Evolutionary conservation across 1,284 basidiomycete species (phyloP).

Genomic region (Ustanciosporium gigantosporum): DNA sequence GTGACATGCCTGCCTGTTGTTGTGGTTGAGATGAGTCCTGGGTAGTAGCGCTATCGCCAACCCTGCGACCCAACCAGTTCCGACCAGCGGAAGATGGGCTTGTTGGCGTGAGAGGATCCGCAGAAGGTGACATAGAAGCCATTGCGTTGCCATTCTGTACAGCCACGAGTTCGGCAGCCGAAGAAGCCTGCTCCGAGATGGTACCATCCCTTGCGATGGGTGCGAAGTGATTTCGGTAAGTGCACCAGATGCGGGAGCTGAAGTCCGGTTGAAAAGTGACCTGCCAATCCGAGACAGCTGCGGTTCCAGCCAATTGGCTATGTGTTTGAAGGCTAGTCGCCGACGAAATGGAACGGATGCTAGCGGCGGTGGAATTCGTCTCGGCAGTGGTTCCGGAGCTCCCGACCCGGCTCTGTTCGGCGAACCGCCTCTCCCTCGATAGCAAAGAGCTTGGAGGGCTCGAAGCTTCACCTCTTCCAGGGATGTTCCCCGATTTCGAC

Average conservation of each 20-base stretch:
- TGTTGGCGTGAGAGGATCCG: constrained; percentile 3
- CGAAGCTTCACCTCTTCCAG: background rate
- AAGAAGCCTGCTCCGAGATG: constrained; percentile 52
- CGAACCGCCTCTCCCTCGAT: background rate
- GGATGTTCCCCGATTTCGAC: background rate
- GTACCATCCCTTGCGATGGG: constrained; percentile 56
- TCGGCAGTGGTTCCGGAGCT: constrained; percentile 25
- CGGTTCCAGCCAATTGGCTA: background rate
- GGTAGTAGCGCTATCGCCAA: constrained; percentile 14
- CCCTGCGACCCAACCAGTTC: constrained; percentile 33
- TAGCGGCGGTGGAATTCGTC: constrained; percentile 2
- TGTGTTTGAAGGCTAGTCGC: constrained; percentile 16
- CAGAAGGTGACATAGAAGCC: background rate
- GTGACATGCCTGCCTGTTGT: constrained; percentile 1
- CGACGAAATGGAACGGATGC: constrained; percentile 24
- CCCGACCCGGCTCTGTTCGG: constrained; percentile 7
- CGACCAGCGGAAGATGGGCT: constrained; percentile 17
- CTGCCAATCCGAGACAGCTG: constrained; percentile 3
- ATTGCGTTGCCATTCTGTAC: constrained; percentile 6
- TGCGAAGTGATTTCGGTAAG: constrained; percentile 55
- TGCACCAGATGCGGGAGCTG: constrained; percentile 56
- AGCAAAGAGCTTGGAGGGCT: background rate
- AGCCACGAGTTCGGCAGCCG: constrained; percentile 26
- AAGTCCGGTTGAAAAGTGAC: constrained; percentile 41
- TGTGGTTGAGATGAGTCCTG: background rate